Evolutionary conservation across 441 rosid species (phyloP), one percentile per base, ranked within the genome.

Genomic region (Populus trichocarpa): DNA sequence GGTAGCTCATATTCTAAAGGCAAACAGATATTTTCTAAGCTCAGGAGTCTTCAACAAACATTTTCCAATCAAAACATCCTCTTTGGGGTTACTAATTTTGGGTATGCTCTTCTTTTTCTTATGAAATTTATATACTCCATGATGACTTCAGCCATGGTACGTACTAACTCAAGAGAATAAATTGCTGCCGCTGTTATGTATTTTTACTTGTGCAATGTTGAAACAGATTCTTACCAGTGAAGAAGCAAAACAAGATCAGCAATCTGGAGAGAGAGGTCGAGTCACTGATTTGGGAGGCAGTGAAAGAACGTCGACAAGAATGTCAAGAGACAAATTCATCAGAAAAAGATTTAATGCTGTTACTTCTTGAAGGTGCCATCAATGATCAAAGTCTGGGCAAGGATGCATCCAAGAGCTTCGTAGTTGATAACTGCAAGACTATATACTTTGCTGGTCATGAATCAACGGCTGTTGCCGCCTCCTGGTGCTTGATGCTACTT

Each of bases 1-100:
- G 97, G 98, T 20, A 90, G 92, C 79, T 89, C 92, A 72, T 90
- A 87, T 67, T 70, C 71, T 14, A 85, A 87, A 86, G 97, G 97
- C 78, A 86, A 87, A 82, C 81, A 90, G 77, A 92, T 92, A 42
- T 93, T 92, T 86, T 83, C 90, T 63, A 92, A 90, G 89, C 95
- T 93, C 67, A 85, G 95, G 83, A 81, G 82, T 70, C 91, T 93
- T 70, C 97, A 90, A 78, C 85, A 84, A 63, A 82, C 83, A 59
- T 87, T 93, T 73, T 76, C 90, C 74, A 78, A 77, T 9, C 87
- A 89, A 12, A 80, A 87, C 85, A 71, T 88, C 80, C 92, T 88
- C 66, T 91, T 91, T 1, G 84, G 89, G n/a, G 80, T 81, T 78
- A 79, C 79, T 50, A 75, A 75, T 63, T 87, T 86, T 40, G 69